Evolutionary conservation across 2,329 filamentous ascomycete species (phyloP).

Genomic region (Alternaria angustiovoidea): DNA sequence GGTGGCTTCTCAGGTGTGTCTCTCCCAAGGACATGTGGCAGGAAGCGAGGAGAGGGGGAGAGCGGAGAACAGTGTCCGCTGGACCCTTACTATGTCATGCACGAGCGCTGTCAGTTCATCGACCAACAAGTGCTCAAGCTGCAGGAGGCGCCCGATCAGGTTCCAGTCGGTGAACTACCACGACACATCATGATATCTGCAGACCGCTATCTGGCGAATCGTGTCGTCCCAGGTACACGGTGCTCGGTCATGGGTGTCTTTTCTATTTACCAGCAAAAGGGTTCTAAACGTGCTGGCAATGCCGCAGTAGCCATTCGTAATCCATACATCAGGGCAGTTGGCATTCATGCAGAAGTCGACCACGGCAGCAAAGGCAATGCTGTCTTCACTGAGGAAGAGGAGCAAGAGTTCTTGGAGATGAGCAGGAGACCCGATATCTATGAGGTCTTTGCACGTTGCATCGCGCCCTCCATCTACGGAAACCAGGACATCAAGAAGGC

Average conservation of each 20-base stretch:
- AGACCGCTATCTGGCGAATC: conserved; percentile 94
- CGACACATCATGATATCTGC: conserved; percentile 94
- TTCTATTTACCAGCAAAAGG: conserved; percentile 96
- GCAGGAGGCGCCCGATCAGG: conserved; percentile 96
- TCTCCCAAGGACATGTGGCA: conserved; percentile 79
- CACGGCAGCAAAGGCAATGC: conserved; percentile 85
- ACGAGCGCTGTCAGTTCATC: conserved; percentile 93
- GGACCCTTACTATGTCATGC: conserved; percentile 94
- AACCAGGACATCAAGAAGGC: conserved; percentile 97
- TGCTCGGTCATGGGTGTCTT: conserved; percentile 98
- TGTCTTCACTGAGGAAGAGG: conserved; percentile 91
- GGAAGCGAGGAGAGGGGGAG: conserved; percentile 71
- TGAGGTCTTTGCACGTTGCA: conserved; percentile 85
- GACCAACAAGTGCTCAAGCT: conserved; percentile 98
- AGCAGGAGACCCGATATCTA: conserved; percentile 93
- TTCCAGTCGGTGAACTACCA: conserved; percentile 94
- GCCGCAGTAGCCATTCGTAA: conserved; percentile 94
- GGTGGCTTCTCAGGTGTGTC: conserved; percentile 89
- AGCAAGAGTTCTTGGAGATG: conserved; percentile 94
- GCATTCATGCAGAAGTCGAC: conserved; percentile 89
- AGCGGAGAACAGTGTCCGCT: conserved; percentile 79
- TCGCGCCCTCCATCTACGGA: conserved; percentile 96
- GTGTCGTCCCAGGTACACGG: conserved; percentile 91
- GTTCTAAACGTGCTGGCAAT: conserved; percentile 75
- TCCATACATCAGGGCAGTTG: conserved; percentile 90